phyloP scores from a whole-genome alignment of 2,329 filamentous ascomycete genomes.

The Ploettnerulaceae sp. region DNA sequence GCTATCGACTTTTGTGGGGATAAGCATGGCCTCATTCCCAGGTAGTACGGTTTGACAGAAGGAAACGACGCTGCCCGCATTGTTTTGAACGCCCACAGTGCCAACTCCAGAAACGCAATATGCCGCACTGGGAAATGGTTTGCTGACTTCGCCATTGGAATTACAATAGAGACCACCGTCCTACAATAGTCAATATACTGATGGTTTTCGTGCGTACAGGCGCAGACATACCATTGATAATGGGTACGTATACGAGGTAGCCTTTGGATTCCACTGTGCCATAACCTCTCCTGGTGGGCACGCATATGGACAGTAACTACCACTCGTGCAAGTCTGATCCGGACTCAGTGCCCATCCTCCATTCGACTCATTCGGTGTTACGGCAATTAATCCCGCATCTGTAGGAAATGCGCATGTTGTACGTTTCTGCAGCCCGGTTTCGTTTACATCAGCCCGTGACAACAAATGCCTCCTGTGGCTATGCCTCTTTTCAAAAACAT shows the following conservation, averaged over 20 bases:
- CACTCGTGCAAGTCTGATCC: constrained; percentile 62
- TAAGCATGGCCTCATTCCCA: constrained; percentile 77
- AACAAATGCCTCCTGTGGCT: constrained; percentile 27
- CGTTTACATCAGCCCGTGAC: constrained; percentile 15
- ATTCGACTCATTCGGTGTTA: constrained; percentile 61
- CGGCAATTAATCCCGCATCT: constrained; percentile 59
- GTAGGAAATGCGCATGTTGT: constrained; percentile 59
- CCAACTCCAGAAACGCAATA: constrained; percentile 69
- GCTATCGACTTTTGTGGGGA: constrained; percentile 63
- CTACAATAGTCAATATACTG: constrained; percentile 38
- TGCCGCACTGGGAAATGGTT: constrained; percentile 62
- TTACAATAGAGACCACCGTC: constrained; percentile 73
- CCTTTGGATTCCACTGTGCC: constrained; percentile 71
- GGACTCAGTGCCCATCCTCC: constrained; percentile 78
- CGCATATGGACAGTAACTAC: constrained; percentile 70
- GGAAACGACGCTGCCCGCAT: constrained; percentile 55
- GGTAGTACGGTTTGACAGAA: constrained; percentile 78
- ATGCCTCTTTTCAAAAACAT: constrained; percentile 27
- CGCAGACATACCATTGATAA: constrained; percentile 59
- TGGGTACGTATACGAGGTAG: constrained; percentile 61
- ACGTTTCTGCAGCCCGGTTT: constrained; percentile 26
- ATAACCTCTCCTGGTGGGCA: constrained; percentile 72
- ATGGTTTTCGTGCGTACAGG: background rate
- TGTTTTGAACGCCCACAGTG: constrained; percentile 61
- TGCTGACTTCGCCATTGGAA: constrained; percentile 56